Evolutionary conservation across 2,329 filamentous ascomycete species (phyloP), one percentile per base, ranked within the genome.

Genomic region (Colletotrichum siamense): DNA sequence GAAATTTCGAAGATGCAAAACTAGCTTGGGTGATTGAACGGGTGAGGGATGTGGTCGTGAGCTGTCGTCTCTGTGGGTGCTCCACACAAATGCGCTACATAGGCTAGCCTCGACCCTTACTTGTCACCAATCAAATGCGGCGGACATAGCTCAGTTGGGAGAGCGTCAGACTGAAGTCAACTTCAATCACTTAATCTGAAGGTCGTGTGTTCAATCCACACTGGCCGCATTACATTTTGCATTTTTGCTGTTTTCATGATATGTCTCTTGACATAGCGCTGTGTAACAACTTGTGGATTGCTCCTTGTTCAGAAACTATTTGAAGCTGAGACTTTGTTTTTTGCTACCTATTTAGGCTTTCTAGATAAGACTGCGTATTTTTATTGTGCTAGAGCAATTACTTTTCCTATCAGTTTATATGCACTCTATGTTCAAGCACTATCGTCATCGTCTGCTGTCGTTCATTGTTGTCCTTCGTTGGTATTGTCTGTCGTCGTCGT

Each of bases 161-260:
- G 73, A 75, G 73, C 73, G 73, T 75, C 73, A 75, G 73, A 75
- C 73, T 75, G 73, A 75, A 75, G 73, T 72, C 5, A 71, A 75
- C 73, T 75, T 75, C 73, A 75, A 55, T 72, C 73, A 75, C 68
- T 63, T 75, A 75, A 75, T 75, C 73, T 75, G 73, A 75, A 75
- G 73, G 73, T 75, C 73, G 67, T 75, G 73, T 74, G 72, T 75
- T 75, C 73, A 75, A 75, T 75, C 73, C 73, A 75, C 73, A 75
- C 73, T 75, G 73, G 68, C 73, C 68, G 73, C 73, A 75, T 22
- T 1, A 1, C 2, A 5, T 76, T 74, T 74, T 69, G 18, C 18
- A 3, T 16, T 64, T 69, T 64, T 24, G 30, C 5, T 4, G 8
- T 2, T n/a, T 1, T n/a, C 18, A 9, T 44, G 39, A 44, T 44